Base-by-base conservation (phyloP, 2,329 filamentous ascomycete species). In the Aspergillus sp. region DNA sequence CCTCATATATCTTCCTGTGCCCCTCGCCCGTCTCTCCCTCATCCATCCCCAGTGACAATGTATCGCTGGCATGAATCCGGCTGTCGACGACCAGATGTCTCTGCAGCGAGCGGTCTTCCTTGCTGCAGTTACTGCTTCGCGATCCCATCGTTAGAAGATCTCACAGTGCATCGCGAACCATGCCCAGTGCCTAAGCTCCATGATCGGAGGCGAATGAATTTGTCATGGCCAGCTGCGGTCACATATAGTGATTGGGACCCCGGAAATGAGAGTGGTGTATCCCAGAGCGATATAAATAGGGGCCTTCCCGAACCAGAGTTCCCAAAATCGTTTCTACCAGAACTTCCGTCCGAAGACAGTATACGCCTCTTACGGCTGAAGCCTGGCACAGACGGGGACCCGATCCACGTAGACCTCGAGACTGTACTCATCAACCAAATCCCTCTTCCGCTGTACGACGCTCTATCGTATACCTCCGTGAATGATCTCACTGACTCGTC, bases 111-210 rank as follows among this genome's bases (percentile, higher is more conserved):
- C 20, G 53, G 53, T 4, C 26, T 50, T 24, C 45, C 36, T 5
- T 49, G n/a, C 24, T 49, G 45, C 36, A 32, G 18, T 15, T 49
- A 49, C n/a, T 55, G 53, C 24, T 55, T 55, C 12, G 45, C 53
- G 6, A 41, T 36, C n/a, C 36, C 53, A 2, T 26, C 26, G 4
- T 20, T 49, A 15, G 44, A 48, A 32, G 34, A 55, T 5, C 3
- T 20, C 12, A 12, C 17, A 13, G 15, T 17, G 7, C 20, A 20
- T 3, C 11, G 2, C 11, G 18, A 11, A 12, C 36, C 8, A 26
- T 30, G 26, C 8, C 9, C 9, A 4, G 15, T 43, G 22, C 32
- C 51, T 12, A 20, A 34, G 2, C 8, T 15, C 12, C 17, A 9
- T 11, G 20, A 53, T 9, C 15, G 9, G 24, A 13, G 30, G 18